Percentiles rank a stretch among this genome's conserved stretches.
phyloP scores from a whole-genome alignment of 2,329 filamentous ascomycete genomes.

The Zopfia rhizophila region DNA sequence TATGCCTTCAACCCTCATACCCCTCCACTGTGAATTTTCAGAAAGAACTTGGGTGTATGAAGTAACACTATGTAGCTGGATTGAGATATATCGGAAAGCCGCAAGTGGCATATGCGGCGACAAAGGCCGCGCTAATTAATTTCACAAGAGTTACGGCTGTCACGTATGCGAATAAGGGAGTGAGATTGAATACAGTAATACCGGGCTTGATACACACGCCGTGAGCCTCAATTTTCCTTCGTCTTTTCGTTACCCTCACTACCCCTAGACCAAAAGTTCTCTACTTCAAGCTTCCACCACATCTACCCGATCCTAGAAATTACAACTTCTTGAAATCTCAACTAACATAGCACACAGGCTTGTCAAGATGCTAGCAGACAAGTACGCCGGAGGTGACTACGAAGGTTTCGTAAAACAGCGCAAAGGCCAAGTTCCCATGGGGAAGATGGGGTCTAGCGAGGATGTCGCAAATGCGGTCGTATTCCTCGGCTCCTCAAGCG shows the following conservation, averaged over 20 bases:
- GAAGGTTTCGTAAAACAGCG: slow-evolving; percentile 15
- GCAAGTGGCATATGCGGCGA: slow-evolving; percentile 65
- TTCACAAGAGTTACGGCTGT: slow-evolving; percentile 63
- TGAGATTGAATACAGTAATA: slow-evolving; percentile 65
- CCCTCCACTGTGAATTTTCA: too few species aligned
- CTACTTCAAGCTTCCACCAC: too few species aligned
- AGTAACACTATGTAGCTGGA: slow-evolving; percentile 54
- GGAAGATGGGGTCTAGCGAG: slow-evolving; percentile 44
- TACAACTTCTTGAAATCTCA: too few species aligned
- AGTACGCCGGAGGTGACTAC: slow-evolving; percentile 17
- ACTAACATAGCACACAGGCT: too few species aligned
- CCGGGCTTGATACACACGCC: slow-evolving; percentile 67
- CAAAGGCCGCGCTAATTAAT: slow-evolving; percentile 64
- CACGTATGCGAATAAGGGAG: slow-evolving; percentile 59
- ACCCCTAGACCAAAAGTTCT: too few species aligned
- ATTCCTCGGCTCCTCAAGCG: slow-evolving; percentile 43
- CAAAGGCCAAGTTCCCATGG: slow-evolving; percentile 39
- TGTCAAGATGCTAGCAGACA: slow-evolving; percentile 18
- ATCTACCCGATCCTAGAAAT: too few species aligned
- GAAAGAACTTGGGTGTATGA: too few species aligned
- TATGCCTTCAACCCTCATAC: too few species aligned
- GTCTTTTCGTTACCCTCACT: too few species aligned
- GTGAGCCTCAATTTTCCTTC: too few species aligned
- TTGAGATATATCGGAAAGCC: slow-evolving; percentile 63
- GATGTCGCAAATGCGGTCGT: slow-evolving; percentile 48